phyloP scores from a whole-genome alignment of 192 early-diverging fungal genomes.

The Backusella luteola region DNA sequence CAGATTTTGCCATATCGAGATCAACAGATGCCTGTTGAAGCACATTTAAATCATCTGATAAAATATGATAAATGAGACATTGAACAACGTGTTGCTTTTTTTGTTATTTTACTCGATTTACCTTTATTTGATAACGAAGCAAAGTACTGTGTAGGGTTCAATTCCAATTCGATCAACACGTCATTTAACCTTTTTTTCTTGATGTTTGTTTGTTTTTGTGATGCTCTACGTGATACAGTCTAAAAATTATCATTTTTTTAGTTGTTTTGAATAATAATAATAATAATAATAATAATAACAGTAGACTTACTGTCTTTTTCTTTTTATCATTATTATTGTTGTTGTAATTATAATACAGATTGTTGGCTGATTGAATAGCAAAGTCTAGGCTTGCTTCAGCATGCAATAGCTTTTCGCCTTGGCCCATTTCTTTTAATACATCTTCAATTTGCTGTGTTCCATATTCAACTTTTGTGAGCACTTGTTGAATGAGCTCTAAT shows the following conservation, averaged over 20 bases:
- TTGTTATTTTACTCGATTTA: not conserved
- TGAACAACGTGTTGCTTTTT: not conserved
- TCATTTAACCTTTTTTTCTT: not conserved
- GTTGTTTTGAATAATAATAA: not conserved
- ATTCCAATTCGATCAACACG: conserved; percentile 7
- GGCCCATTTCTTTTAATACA: conserved; percentile 12
- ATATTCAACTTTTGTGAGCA: conserved; percentile 21
- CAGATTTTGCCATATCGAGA: conserved; percentile 19
- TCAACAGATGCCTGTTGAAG: conserved; percentile 22
- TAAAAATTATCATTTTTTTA: not conserved
- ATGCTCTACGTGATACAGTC: not conserved
- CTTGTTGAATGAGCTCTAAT: conserved; percentile 32
- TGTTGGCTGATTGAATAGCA: conserved; percentile 29
- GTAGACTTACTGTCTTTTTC: not conserved
- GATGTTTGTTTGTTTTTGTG: not conserved
- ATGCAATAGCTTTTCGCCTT: conserved; percentile 20
- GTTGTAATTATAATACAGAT: conserved; percentile 1
- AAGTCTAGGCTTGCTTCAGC: conserved; percentile 34
- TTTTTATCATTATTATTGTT: not conserved
- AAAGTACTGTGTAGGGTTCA: not conserved
- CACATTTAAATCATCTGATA: conserved; percentile 15
- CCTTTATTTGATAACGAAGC: not conserved
- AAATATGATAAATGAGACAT: not conserved
- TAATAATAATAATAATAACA: not conserved
- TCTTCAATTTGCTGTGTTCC: conserved; percentile 29